Conservation (phyloP, 345 rosid genomes). For the Salix koriyanagi region DNA sequence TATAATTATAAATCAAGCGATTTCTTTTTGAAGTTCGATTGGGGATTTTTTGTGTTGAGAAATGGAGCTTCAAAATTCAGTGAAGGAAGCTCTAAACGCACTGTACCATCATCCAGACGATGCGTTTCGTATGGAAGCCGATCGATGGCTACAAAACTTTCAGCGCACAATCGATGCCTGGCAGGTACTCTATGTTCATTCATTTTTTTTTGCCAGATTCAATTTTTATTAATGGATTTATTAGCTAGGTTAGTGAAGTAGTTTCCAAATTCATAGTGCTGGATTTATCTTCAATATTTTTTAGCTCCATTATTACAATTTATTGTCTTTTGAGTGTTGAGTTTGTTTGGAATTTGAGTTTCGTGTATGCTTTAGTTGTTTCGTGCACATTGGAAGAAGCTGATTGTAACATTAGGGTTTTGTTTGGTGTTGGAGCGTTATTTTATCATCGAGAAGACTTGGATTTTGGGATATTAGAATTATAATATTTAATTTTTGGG, state of each 20-base stretch:
- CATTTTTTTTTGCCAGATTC: neutral
- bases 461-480: neutral
- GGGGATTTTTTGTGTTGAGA: neutral
- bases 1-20: neutral
- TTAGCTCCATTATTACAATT: neutral
- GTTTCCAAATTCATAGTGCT: neutral
- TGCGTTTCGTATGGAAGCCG: conserved; percentile 75
- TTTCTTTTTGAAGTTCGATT: neutral
- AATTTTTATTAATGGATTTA: neutral
- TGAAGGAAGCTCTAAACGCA: conserved; percentile 94
- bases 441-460: neutral
- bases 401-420: neutral
- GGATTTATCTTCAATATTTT: neutral
- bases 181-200: conserved; percentile 50
- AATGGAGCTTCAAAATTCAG: conserved; percentile 86
- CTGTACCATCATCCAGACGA: conserved; percentile 98
- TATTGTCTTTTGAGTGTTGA: neutral
- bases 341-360: neutral
- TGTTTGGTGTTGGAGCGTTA: neutral
- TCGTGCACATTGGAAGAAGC: neutral
- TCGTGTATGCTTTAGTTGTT: neutral
- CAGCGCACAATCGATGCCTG: conserved; percentile 97
- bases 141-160: conserved; percentile 87
- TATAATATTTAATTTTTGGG: neutral
- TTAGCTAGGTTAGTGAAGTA: neutral